phyloP scores from a whole-genome alignment of 1,139 yeast genomes.

The Candida tropicalis region DNA sequence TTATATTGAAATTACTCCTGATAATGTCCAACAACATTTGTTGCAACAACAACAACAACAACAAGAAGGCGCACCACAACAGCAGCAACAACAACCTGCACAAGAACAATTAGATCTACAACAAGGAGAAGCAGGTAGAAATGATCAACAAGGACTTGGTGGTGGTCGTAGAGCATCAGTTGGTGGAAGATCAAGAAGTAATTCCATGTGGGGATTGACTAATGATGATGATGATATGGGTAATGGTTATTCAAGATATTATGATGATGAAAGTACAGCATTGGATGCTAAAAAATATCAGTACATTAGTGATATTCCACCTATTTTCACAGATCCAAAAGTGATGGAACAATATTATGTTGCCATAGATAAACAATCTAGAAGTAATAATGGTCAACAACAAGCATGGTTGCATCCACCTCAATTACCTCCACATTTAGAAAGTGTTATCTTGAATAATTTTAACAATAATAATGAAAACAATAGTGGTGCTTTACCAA shows the following conservation, averaged over 20 bases:
- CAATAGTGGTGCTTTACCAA: constrained; percentile 52
- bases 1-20: constrained; percentile 51
- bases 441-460: constrained; percentile 49
- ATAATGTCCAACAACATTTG: constrained; percentile 34
- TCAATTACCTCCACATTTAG: constrained; percentile 54
- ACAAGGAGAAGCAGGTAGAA: constrained; percentile 12
- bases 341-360: constrained; percentile 64
- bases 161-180: constrained; percentile 29
- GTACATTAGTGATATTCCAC: constrained; percentile 78
- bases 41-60: constrained; percentile 24
- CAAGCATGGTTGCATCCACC: constrained; percentile 70
- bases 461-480: constrained; percentile 51
- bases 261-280: constrained; percentile 35
- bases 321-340: constrained; percentile 80
- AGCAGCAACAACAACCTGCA: constrained; percentile 19
- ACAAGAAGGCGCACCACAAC: constrained; percentile 15
- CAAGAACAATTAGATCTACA: constrained; percentile 8
- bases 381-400: constrained; percentile 59
- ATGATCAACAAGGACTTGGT: constrained; percentile 7
- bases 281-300: constrained; percentile 27
- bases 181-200: constrained; percentile 32
- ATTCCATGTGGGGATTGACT: constrained; percentile 58
- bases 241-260: constrained; percentile 67
- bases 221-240: constrained; percentile 81
- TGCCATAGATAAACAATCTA: constrained; percentile 71